Evolutionary conservation across 306 rosid genomes (phyloP).

Genomic region (Hippophae tibetana): DNA sequence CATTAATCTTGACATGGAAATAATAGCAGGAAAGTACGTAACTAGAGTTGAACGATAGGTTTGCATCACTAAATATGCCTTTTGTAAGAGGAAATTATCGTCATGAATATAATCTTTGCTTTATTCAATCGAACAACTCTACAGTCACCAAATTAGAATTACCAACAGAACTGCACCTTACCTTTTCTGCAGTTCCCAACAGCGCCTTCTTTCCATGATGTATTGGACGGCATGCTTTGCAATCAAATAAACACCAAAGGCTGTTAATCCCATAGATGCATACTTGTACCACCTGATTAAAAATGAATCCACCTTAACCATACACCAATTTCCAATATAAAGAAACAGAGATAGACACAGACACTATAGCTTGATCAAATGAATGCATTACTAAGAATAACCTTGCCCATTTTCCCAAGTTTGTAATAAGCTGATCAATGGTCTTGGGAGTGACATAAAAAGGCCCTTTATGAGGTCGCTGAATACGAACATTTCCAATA

Average conservation of each 20-base stretch:
- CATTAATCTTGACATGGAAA: conserved; percentile 4
- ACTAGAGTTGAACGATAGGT: too few relatives aligned
- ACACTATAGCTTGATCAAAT: neutral
- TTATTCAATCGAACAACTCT: too few relatives aligned
- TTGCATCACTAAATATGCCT: too few relatives aligned
- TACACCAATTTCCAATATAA: neutral
- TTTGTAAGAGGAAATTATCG: too few relatives aligned
- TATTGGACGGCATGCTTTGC: conserved; percentile 67
- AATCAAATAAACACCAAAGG: conserved; percentile 71
- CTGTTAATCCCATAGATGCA: conserved; percentile 74
- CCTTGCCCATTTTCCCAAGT: conserved; percentile 99
- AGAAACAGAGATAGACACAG: conserved; percentile 1
- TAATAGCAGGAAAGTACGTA: neutral
- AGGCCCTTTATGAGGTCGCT: conserved; percentile 90
- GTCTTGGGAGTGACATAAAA: conserved; percentile 86
- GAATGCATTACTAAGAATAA: conserved; percentile 21
- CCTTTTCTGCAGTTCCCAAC: conserved; percentile 63
- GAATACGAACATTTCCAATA: conserved; percentile 70
- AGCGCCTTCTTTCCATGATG: conserved; percentile 62
- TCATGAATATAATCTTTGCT: too few relatives aligned
- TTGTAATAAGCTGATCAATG: conserved; percentile 79
- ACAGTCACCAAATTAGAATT: too few relatives aligned
- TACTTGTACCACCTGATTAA: conserved; percentile 76
- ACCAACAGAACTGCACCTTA: conserved; percentile 1
- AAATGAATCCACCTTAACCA: conserved; percentile 13